Conservation (phyloP, 257 asterid genomes). For the Lantana camara region DNA sequence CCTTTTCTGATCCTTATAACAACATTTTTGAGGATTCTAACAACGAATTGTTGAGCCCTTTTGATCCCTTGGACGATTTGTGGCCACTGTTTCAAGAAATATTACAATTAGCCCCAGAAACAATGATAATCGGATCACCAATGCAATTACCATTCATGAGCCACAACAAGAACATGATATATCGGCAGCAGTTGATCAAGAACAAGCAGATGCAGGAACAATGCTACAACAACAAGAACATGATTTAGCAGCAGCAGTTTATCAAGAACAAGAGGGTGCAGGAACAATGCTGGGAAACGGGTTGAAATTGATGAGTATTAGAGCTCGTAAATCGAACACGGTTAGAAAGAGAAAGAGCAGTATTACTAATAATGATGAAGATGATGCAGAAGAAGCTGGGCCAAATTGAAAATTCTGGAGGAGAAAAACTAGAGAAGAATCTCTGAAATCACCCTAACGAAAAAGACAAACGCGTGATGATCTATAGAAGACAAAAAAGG, state of each 20-base stretch:
- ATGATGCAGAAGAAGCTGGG: slow-evolving; percentile 6
- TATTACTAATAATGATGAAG: background rate
- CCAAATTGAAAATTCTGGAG: no score
- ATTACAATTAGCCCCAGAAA: background rate
- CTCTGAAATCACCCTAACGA: no score
- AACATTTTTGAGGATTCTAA: slow-evolving; percentile 5
- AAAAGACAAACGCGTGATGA: no score
- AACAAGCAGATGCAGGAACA: background rate
- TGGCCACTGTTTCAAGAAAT: slow-evolving; percentile 26
- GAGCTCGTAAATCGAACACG: background rate
- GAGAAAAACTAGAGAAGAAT: no score
- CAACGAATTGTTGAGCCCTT: slow-evolving; percentile 17
- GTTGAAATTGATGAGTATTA: slow-evolving; percentile 9
- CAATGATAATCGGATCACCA: background rate
- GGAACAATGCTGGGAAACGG: background rate
- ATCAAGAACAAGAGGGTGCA: no score
- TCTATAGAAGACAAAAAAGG: no score
- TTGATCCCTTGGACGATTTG: slow-evolving; percentile 15
- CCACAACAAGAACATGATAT: no score
- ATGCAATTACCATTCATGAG: no score
- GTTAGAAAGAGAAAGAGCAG: background rate
- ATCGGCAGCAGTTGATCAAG: background rate
- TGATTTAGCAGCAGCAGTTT: no score
- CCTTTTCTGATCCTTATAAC: background rate
- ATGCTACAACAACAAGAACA: no score